These are phyloP conservation scores for Pythium brassicae DNA, from an alignment of 352 stramenopile genomes.

Conservation along the genomic window DNA sequence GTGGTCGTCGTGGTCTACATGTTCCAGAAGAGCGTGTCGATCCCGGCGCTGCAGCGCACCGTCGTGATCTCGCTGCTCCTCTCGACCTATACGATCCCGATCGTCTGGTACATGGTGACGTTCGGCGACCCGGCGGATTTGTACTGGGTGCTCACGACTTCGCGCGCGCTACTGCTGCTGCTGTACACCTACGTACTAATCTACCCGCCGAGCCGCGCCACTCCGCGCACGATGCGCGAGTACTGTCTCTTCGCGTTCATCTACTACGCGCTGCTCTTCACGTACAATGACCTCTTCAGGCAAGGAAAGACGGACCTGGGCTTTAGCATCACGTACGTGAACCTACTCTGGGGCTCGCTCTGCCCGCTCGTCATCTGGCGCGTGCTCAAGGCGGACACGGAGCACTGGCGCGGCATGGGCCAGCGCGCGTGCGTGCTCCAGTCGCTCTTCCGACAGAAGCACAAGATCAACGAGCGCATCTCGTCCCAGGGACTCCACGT, in stretches of 20 bases:
- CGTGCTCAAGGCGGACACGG: slow-evolving; percentile 45
- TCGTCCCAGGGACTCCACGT: slow-evolving; percentile 45
- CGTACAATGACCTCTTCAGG: slow-evolving; percentile 7
- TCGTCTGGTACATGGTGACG: slow-evolving; percentile 12
- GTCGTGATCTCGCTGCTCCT: slow-evolving; percentile 26
- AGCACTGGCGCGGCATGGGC: slow-evolving; percentile 40
- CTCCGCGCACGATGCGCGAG: slow-evolving; percentile 1
- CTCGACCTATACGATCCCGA: slow-evolving; percentile 33
- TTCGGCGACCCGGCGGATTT: neutral
- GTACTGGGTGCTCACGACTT: neutral
- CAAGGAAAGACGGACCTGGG: slow-evolving; percentile 12
- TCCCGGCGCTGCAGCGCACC: slow-evolving; percentile 32
- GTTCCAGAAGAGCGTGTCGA: slow-evolving; percentile 28
- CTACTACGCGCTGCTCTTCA: slow-evolving; percentile 21
- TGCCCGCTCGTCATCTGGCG: slow-evolving; percentile 42
- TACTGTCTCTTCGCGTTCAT: slow-evolving; percentile 22
- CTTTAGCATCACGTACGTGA: slow-evolving; percentile 3
- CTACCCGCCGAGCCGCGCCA: neutral
- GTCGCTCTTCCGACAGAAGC: slow-evolving; percentile 7
- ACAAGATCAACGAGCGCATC: slow-evolving; percentile 24
- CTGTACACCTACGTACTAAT: slow-evolving; percentile 26
- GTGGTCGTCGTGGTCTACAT: slow-evolving; percentile 45
- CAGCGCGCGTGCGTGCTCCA: slow-evolving; percentile 33
- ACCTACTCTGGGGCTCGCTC: slow-evolving; percentile 21
- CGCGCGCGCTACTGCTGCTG: neutral